These are phyloP conservation scores for Trichoderma oligosporum DNA, from an alignment of 2,329 filamentous ascomycete genomes.

Conservation along the genomic window DNA sequence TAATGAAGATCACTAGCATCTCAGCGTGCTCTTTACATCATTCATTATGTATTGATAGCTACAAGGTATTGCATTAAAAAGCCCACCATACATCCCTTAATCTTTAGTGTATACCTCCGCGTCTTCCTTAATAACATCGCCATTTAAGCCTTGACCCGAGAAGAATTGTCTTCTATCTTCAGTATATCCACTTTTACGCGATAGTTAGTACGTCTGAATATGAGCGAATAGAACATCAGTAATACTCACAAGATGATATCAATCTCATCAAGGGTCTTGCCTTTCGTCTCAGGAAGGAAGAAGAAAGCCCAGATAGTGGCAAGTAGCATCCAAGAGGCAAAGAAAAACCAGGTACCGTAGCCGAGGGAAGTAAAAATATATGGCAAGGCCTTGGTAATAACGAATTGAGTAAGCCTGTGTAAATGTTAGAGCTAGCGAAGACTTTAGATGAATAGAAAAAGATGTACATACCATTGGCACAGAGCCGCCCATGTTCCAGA, in stretches of 20 bases:
- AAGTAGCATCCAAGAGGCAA: conserved; percentile 48
- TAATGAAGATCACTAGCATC: too few relatives aligned
- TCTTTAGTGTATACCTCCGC: conserved; percentile 13
- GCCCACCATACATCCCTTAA: background rate
- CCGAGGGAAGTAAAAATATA: conserved; percentile 43
- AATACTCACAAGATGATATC: conserved; percentile 37
- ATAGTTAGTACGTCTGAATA: background rate
- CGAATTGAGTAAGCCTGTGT: conserved; percentile 38
- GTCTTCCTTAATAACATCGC: conserved; percentile 11
- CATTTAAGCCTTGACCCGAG: background rate
- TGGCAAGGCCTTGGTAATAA: conserved; percentile 42
- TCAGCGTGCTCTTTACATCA: too few relatives aligned
- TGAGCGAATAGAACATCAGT: background rate
- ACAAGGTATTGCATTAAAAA: too few relatives aligned
- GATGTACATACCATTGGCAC: conserved; percentile 33
- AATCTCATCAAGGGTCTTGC: conserved; percentile 51
- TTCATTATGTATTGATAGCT: too few relatives aligned
- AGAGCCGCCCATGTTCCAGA: conserved; percentile 41
- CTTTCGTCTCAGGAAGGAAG: conserved; percentile 54
- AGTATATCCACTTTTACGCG: background rate
- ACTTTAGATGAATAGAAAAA: background rate
- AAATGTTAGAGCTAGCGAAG: background rate
- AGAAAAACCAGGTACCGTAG: conserved; percentile 56
- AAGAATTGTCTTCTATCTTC: conserved; percentile 9
- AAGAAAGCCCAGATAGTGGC: conserved; percentile 48